Evolutionary conservation across 345 rosid species (phyloP).

Genomic region (Pistacia vera): DNA sequence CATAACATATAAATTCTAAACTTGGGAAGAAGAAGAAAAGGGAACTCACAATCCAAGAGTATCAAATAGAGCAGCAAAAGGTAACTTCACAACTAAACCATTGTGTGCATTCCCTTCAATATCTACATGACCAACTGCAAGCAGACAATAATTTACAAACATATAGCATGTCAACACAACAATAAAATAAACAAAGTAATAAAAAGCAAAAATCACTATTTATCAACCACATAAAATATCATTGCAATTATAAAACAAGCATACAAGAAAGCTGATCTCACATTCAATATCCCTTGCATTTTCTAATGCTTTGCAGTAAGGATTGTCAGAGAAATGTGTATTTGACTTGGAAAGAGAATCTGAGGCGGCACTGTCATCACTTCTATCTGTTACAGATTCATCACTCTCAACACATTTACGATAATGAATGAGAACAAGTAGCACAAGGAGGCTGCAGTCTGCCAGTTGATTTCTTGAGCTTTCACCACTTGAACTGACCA

Average conservation of each 20-base stretch:
- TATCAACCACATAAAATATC: neutral
- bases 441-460: conserved; percentile 78
- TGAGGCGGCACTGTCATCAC: conserved; percentile 60
- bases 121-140: conserved; percentile 87
- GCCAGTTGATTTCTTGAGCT: conserved; percentile 68
- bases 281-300: conserved; percentile 90
- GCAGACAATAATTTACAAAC: conserved; percentile 15
- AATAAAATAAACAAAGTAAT: conserved; percentile 37
- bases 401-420: conserved; percentile 63
- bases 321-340: conserved; percentile 62
- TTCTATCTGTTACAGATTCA: conserved; percentile 58
- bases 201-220: conserved; percentile 38
- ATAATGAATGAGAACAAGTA: conserved; percentile 85
- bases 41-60: conserved; percentile 87
- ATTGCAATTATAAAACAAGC: conserved; percentile 13
- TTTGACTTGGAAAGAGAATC: conserved; percentile 60
- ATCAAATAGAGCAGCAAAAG: conserved; percentile 89
- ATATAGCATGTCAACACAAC: neutral
- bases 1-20: neutral
- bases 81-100: conserved; percentile 69
- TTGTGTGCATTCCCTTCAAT: conserved; percentile 66
- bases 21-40: neutral
- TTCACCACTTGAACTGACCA: conserved; percentile 68
- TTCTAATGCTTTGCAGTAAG: conserved; percentile 82
- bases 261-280: conserved; percentile 38